Evolutionary conservation across 768 basidiomycete species (phyloP).

Genomic region (Mycena albidolilacea): DNA sequence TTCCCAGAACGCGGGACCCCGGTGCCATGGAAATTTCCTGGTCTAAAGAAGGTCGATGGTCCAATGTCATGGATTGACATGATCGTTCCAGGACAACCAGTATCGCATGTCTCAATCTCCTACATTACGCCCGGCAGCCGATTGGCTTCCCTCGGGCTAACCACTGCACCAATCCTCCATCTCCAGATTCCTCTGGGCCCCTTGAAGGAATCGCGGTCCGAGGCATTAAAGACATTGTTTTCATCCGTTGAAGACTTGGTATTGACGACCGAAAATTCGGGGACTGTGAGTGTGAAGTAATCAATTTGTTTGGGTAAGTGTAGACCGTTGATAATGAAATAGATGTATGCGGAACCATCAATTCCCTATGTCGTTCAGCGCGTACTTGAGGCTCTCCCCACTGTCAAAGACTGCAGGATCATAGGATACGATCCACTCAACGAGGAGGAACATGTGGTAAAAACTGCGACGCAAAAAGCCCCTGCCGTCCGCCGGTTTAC

Average conservation of each 20-base stretch:
- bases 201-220: background rate
- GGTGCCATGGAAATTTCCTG: constrained; percentile 23
- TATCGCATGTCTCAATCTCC: constrained; percentile 23
- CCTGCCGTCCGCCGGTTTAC: constrained; percentile 11
- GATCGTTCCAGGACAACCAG: constrained; percentile 13
- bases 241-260: constrained; percentile 1
- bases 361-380: constrained; percentile 7
- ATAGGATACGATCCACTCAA: background rate
- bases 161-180: constrained; percentile 6
- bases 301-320: background rate
- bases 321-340: background rate
- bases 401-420: background rate
- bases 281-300: constrained; percentile 2
- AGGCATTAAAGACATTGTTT: constrained; percentile 10
- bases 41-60: constrained; percentile 15
- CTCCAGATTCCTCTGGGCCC: constrained; percentile 26
- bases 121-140: background rate
- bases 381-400: constrained; percentile 2
- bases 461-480: constrained; percentile 10
- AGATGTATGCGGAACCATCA: background rate
- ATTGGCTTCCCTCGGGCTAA: constrained; percentile 13
- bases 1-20: background rate
- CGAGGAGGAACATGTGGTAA: background rate
- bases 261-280: background rate
- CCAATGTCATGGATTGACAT: constrained; percentile 32